Conservation (phyloP, 768 basidiomycete genomes). For the Cyathus striatus region DNA sequence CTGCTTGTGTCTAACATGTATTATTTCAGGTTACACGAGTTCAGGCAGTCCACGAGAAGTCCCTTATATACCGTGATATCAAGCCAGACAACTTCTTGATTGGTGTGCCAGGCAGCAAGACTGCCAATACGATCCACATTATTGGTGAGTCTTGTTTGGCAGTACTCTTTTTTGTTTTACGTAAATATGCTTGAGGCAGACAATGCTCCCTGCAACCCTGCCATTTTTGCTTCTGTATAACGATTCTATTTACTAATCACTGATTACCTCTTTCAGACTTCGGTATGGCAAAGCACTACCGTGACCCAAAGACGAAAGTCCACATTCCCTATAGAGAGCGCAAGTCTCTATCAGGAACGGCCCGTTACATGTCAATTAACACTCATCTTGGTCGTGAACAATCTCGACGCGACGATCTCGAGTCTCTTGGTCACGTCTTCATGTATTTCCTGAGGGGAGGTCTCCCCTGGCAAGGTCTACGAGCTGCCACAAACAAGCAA, state of each 20-base stretch:
- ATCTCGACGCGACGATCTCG: conserved; percentile 92
- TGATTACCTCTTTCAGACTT: conserved; percentile 57
- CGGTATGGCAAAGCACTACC: conserved; percentile 99
- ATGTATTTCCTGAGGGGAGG: conserved; percentile 98
- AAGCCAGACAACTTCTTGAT: conserved; percentile 99
- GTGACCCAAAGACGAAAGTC: conserved; percentile 95
- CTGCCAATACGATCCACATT: conserved; percentile 81
- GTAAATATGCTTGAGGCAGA: too few relatives aligned
- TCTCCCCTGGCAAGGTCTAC: conserved; percentile 95
- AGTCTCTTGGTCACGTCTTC: conserved; percentile 97
- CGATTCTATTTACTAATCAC: too few relatives aligned
- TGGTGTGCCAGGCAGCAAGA: conserved; percentile 89
- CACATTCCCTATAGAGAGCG: conserved; percentile 99
- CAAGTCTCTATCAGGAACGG: conserved; percentile 94
- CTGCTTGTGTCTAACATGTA: conserved; percentile 1
- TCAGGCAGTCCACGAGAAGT: conserved; percentile 97
- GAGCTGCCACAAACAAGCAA: conserved; percentile 98
- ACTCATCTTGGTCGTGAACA: conserved; percentile 95
- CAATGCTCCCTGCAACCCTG: too few relatives aligned
- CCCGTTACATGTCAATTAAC: conserved; percentile 99
- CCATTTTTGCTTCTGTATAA: too few relatives aligned
- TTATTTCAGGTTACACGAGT: conserved; percentile 81
- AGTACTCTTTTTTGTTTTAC: conserved; percentile 1
- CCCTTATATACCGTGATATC: conserved; percentile 97
- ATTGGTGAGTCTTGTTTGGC: conserved; percentile 63